Percentiles rank a stretch among this genome's conserved stretches.
Evolutionary conservation across 2,329 filamentous ascomycete species (phyloP).

Genomic region (Penicillium sp.): DNA sequence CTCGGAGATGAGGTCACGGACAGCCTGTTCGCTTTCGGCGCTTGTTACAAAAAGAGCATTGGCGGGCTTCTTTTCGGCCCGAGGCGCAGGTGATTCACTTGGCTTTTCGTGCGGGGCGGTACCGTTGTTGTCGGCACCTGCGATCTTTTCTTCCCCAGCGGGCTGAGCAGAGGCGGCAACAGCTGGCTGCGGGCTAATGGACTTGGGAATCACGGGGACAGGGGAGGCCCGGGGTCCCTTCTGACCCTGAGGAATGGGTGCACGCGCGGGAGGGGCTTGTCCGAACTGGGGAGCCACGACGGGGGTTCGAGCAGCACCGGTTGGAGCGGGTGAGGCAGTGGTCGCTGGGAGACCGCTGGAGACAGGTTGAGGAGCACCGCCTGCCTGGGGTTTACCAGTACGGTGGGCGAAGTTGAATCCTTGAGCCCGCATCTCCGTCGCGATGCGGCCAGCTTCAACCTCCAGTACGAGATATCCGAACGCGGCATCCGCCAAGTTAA

Average conservation of each 20-base stretch:
- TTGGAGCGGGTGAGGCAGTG: constrained; percentile 37
- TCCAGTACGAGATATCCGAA: constrained; percentile 96
- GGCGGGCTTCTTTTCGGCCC: constrained; percentile 63
- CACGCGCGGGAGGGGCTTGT: constrained; percentile 38
- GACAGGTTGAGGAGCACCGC: constrained; percentile 31
- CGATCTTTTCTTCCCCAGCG: constrained; percentile 48
- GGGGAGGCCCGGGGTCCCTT: constrained; percentile 40
- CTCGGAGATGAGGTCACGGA: constrained; percentile 75
- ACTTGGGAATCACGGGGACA: constrained; percentile 43
- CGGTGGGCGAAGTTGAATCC: constrained; percentile 99
- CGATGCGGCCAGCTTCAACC: constrained; percentile 91
- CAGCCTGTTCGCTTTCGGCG: constrained; percentile 77
- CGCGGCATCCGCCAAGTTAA: constrained; percentile 94
- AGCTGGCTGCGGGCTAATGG: constrained; percentile 37
- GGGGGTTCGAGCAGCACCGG: constrained; percentile 38
- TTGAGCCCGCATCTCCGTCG: constrained; percentile 97
- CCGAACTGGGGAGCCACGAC: constrained; percentile 41
- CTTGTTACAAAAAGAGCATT: constrained; percentile 89
- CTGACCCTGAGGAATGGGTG: constrained; percentile 30
- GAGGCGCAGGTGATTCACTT: constrained; percentile 53
- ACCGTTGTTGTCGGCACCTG: constrained; percentile 53
- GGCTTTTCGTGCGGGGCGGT: constrained; percentile 46
- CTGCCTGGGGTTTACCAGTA: constrained; percentile 68
- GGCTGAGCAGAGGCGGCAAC: constrained; percentile 42
- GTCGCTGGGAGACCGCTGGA: constrained; percentile 29